A percentile compares a stretch with the other conserved stretches of the same genome.
These are phyloP conservation scores for Metschnikowia rubicola DNA, from an alignment of 805 yeast genomes.

Conservation along the genomic window DNA sequence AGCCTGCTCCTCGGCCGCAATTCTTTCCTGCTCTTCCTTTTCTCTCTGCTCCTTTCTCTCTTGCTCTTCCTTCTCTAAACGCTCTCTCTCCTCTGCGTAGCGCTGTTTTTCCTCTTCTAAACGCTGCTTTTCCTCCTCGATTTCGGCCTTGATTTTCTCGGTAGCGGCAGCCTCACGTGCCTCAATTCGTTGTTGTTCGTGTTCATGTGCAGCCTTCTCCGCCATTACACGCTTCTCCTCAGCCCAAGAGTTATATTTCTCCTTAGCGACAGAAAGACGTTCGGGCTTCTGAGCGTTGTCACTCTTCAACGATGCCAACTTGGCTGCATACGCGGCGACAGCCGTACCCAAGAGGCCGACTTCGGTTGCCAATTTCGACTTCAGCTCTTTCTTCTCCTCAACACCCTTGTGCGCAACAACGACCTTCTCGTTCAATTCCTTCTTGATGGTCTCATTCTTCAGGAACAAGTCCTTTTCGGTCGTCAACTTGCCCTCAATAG, in stretches of 20 bases:
- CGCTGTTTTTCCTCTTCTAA: conserved; percentile 15
- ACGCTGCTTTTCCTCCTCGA: conserved; percentile 15
- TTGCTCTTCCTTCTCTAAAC: conserved; percentile 14
- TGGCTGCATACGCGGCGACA: conserved; percentile 44
- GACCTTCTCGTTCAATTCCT: conserved; percentile 39
- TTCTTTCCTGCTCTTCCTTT: conserved; percentile 14
- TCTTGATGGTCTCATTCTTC: conserved; percentile 32
- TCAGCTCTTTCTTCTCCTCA: conserved; percentile 35
- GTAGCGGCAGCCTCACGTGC: conserved; percentile 37
- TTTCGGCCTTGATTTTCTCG: conserved; percentile 11
- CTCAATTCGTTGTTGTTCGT: conserved; percentile 22
- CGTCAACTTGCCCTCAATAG: conserved; percentile 29
- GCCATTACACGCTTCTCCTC: conserved; percentile 40
- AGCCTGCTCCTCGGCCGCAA: conserved; percentile 27
- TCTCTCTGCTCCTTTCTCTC: conserved; percentile 12
- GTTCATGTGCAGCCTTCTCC: conserved; percentile 27
- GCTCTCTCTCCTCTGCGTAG: conserved; percentile 14
- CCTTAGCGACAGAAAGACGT: conserved; percentile 41
- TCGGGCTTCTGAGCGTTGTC: conserved; percentile 36
- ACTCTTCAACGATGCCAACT: conserved; percentile 34
- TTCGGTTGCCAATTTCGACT: conserved; percentile 39
- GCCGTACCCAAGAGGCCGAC: conserved; percentile 41
- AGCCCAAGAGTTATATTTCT: conserved; percentile 42
- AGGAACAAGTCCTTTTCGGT: conserved; percentile 29
- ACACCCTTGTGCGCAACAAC: conserved; percentile 34